These are phyloP conservation scores for Sonneratia alba DNA, from an alignment of 345 rosid genomes.

Conservation along the genomic window DNA sequence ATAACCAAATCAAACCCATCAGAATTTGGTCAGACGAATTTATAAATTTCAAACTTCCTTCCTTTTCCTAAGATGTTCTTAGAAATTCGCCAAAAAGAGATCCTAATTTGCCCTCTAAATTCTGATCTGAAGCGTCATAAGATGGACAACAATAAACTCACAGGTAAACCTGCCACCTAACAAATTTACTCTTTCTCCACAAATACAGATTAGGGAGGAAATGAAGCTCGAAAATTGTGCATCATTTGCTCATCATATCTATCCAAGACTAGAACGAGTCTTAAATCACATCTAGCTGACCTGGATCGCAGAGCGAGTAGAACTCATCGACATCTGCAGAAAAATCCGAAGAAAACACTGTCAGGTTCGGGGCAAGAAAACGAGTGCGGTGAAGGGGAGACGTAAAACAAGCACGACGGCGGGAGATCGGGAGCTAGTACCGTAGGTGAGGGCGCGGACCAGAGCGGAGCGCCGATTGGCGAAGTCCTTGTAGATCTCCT, in stretches of 20 bases:
- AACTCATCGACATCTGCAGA: constrained; percentile 81
- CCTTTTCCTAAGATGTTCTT: neutral
- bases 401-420: neutral
- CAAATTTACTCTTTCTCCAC: neutral
- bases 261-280: neutral
- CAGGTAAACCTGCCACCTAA: no score
- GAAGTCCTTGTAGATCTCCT: constrained; percentile 92
- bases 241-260: neutral
- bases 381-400: neutral
- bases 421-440: constrained; percentile 19
- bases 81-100: neutral
- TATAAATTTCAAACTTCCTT: neutral
- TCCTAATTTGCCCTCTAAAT: neutral
- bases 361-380: neutral
- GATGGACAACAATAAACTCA: neutral
- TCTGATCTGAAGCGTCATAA: neutral
- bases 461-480: constrained; percentile 64
- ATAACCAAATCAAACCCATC: neutral
- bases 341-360: neutral
- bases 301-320: constrained; percentile 93
- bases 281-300: constrained; percentile 26
- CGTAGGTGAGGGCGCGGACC: constrained; percentile 83
- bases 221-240: neutral
- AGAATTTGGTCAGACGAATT: neutral
- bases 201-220: neutral